phyloP scores from a whole-genome alignment of 345 rosid genomes.

The Erysimum cheiranthoides region DNA sequence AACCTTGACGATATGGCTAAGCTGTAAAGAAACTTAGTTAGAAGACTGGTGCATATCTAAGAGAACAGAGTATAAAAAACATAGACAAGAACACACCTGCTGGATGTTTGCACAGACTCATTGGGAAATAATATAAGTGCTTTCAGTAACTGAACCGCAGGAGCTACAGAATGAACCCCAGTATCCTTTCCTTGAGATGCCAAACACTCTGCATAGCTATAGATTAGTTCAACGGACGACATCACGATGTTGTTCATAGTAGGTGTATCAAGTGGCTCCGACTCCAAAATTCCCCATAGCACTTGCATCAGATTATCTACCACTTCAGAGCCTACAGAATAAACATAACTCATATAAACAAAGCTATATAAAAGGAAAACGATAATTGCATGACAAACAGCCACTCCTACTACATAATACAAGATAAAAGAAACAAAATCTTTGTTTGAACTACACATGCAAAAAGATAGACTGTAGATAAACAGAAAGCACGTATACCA shows the following conservation, averaged over 20 bases:
- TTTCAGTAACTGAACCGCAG: slow-evolving; percentile 83
- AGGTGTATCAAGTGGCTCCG: slow-evolving; percentile 89
- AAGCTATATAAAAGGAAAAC: slow-evolving; percentile 36
- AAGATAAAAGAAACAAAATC: slow-evolving; percentile 27
- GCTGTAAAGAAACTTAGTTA: slow-evolving; percentile 59
- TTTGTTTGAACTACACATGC: slow-evolving; percentile 26
- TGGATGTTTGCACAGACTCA: slow-evolving; percentile 91
- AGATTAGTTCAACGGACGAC: slow-evolving; percentile 91
- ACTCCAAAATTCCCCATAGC: slow-evolving; percentile 96
- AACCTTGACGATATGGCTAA: slow-evolving; percentile 96
- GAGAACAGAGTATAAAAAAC: slow-evolving; percentile 18
- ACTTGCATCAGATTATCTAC: slow-evolving; percentile 95
- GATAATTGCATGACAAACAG: slow-evolving; percentile 13
- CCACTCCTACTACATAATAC: slow-evolving; percentile 8
- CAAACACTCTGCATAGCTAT: slow-evolving; percentile 95
- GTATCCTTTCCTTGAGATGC: slow-evolving; percentile 78
- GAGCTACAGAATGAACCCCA: slow-evolving; percentile 72
- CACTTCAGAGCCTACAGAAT: slow-evolving; percentile 77
- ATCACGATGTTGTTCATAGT: slow-evolving; percentile 90
- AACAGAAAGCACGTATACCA: slow-evolving; percentile 54
- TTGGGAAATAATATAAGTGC: slow-evolving; percentile 80
- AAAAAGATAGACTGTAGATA: slow-evolving; percentile 13
- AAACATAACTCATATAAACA: slow-evolving; percentile 25
- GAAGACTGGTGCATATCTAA: slow-evolving; percentile 24
- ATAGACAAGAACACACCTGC: slow-evolving; percentile 70